These are phyloP conservation scores for Debaryomyces robertsiae DNA, from an alignment of 1,139 yeast genomes.

Conservation along the genomic window DNA sequence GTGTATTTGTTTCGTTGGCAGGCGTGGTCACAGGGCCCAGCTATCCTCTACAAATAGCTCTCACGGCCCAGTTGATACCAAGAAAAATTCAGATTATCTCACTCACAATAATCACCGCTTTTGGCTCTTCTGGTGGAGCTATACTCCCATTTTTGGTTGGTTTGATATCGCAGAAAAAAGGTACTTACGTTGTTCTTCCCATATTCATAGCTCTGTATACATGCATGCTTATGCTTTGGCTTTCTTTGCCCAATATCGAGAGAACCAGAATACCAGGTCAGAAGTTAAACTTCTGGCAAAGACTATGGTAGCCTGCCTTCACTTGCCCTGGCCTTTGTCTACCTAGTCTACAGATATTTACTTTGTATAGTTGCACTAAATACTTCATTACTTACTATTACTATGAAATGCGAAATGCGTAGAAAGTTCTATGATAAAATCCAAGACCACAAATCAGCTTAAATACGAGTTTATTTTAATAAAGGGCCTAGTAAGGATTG, in stretches of 20 bases:
- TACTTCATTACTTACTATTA: neutral
- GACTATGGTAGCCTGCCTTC: neutral
- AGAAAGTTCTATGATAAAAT: slow-evolving; percentile 3
- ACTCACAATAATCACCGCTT: slow-evolving; percentile 57
- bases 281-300: slow-evolving; percentile 2
- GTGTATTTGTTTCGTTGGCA: slow-evolving; percentile 47
- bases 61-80: slow-evolving; percentile 50
- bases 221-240: slow-evolving; percentile 46
- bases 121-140: slow-evolving; percentile 66
- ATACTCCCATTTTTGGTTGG: slow-evolving; percentile 60
- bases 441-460: slow-evolving; percentile 1
- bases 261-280: slow-evolving; percentile 14
- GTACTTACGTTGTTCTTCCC: slow-evolving; percentile 60
- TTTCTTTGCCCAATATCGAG: slow-evolving; percentile 45
- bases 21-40: slow-evolving; percentile 58
- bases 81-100: slow-evolving; percentile 57
- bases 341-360: too few species aligned
- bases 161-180: slow-evolving; percentile 50
- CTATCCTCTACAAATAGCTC: slow-evolving; percentile 55
- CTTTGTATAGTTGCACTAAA: too few species aligned
- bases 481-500: too few species aligned
- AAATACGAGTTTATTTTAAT: too few species aligned
- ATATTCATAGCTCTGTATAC: slow-evolving; percentile 44
- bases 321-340: too few species aligned
- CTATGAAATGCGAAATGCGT: slow-evolving; percentile 3